phyloP scores from a whole-genome alignment of 2,329 filamentous ascomycete genomes.

The Grosmannia huntii region DNA sequence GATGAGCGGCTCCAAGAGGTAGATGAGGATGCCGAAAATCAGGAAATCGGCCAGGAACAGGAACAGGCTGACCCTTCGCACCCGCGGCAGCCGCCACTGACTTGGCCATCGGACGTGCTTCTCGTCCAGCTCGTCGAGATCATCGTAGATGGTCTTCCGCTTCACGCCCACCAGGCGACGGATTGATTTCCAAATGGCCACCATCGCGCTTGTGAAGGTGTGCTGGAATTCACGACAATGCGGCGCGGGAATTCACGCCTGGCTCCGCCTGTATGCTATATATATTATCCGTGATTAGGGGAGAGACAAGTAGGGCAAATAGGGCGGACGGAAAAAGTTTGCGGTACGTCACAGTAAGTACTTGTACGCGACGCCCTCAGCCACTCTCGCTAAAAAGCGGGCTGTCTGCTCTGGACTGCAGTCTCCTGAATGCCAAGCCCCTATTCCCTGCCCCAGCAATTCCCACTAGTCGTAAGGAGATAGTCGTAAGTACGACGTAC shows the following conservation, averaged over 20 bases:
- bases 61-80: constrained; percentile 35
- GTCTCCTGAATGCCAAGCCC: constrained; percentile 1
- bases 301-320: background rate
- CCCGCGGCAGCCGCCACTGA: constrained; percentile 2
- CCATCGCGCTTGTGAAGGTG: background rate
- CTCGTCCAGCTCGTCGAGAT: constrained; percentile 1
- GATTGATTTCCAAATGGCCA: background rate
- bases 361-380: background rate
- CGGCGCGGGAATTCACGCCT: background rate
- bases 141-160: background rate
- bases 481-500: too few relatives aligned
- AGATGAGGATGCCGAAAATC: constrained; percentile 48
- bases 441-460: background rate
- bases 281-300: background rate
- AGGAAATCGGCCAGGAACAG: constrained; percentile 22
- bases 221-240: background rate
- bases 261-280: background rate
- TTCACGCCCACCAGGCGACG: background rate
- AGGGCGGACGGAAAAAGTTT: background rate
- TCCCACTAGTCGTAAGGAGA: background rate
- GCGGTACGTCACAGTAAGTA: background rate
- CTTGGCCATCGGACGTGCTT: background rate
- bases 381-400: background rate
- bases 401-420: background rate
- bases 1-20: constrained; percentile 58